Evolutionary conservation across 352 stramenopile species (phyloP).

Genomic region (Globisporangium paddicum): DNA sequence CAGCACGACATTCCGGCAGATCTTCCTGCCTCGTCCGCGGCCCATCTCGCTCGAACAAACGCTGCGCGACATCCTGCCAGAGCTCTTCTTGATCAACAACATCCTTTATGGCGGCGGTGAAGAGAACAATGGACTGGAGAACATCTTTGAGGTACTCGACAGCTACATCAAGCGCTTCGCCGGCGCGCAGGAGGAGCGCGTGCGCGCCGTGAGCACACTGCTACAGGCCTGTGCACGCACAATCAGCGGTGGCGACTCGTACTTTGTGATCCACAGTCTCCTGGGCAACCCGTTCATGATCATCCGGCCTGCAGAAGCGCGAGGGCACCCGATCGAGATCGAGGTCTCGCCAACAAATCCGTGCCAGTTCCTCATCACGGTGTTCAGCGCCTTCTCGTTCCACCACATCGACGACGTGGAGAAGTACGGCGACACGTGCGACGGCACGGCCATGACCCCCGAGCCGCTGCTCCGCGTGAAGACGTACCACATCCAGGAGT

Average conservation of each 20-base stretch:
- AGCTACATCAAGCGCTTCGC: constrained; percentile 66
- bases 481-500: constrained; percentile 75
- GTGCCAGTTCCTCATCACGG: constrained; percentile 65
- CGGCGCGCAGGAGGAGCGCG: constrained; percentile 51
- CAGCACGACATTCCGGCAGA: constrained; percentile 54
- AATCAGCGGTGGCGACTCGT: constrained; percentile 76
- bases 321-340: constrained; percentile 69
- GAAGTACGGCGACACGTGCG: constrained; percentile 41
- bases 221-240: constrained; percentile 70
- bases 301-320: constrained; percentile 64
- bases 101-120: constrained; percentile 66
- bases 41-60: constrained; percentile 79
- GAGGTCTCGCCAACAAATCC: constrained; percentile 51
- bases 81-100: constrained; percentile 79
- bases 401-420: constrained; percentile 79
- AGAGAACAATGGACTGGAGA: constrained; percentile 58
- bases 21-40: constrained; percentile 60
- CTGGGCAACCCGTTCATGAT: constrained; percentile 69
- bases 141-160: constrained; percentile 81
- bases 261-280: constrained; percentile 73
- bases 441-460: constrained; percentile 34
- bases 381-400: constrained; percentile 76
- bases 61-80: constrained; percentile 65
- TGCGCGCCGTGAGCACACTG: constrained; percentile 60
- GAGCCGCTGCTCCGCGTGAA: constrained; percentile 58